phyloP scores from a whole-genome alignment of 805 yeast species.

The Candida hungchunana region DNA sequence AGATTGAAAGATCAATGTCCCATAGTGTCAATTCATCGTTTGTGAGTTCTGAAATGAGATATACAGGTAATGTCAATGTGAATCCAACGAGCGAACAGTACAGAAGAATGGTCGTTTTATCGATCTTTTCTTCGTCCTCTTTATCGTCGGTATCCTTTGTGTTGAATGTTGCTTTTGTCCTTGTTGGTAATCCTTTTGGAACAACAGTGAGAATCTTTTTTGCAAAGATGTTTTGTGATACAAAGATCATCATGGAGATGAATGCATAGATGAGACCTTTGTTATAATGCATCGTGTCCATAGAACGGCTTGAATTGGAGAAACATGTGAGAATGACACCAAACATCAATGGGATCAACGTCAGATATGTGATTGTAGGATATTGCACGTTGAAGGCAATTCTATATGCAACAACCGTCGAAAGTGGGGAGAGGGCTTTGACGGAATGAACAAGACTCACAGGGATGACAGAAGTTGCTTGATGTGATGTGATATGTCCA shows the following conservation, averaged over 20 bases:
- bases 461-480: conserved; percentile 87
- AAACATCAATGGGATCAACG: conserved; percentile 70
- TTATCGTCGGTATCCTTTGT: conserved; percentile 19
- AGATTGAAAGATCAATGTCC: conserved; percentile 28
- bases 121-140: conserved; percentile 42
- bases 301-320: too few relatives aligned
- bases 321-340: conserved; percentile 86
- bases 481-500: conserved; percentile 89
- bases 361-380: conserved; percentile 62
- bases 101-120: conserved; percentile 65
- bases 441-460: conserved; percentile 95
- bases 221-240: conserved; percentile 77
- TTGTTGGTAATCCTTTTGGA: conserved; percentile 26
- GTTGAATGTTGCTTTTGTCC: conserved; percentile 8
- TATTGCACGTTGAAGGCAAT: conserved; percentile 55
- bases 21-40: conserved; percentile 25
- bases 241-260: conserved; percentile 54
- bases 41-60: conserved; percentile 49
- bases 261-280: conserved; percentile 36
- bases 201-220: conserved; percentile 60
- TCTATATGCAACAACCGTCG: conserved; percentile 79
- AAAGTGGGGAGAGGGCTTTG: conserved; percentile 85
- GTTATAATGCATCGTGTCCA: conserved; percentile 21
- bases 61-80: conserved; percentile 60
- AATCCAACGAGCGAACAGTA: conserved; percentile 73